A percentile compares a stretch with the other conserved stretches of the same genome.
Conservation (phyloP, 768 basidiomycete species). For the Leccinellum luteum region DNA sequence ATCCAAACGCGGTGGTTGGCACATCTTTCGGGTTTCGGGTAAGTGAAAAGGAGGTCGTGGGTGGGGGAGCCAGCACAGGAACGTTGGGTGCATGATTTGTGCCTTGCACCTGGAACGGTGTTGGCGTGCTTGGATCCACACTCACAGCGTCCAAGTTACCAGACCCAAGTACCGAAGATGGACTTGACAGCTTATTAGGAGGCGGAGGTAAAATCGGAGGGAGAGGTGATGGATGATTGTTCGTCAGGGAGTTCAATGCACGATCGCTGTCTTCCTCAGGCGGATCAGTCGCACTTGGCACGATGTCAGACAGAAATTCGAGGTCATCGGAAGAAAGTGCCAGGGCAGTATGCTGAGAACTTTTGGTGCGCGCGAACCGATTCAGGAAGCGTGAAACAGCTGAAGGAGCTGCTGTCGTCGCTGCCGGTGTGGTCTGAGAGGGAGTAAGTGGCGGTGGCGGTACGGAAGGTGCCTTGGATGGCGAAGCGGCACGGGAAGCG, state of each 20-base stretch:
- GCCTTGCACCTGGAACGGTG: not conserved
- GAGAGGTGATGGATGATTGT: conserved; percentile 40
- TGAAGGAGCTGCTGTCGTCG: conserved; percentile 43
- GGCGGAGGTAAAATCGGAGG: conserved; percentile 45
- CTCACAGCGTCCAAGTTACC: not conserved
- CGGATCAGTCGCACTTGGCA: conserved; percentile 51
- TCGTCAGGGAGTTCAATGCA: conserved; percentile 40
- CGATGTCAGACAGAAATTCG: conserved; percentile 72
- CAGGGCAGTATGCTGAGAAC: conserved; percentile 49
- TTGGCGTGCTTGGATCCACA: not conserved
- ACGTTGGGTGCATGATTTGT: conserved; percentile 5
- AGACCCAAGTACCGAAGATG: conserved; percentile 5
- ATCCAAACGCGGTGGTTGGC: conserved; percentile 1
- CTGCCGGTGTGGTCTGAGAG: not conserved
- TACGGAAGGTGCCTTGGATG: conserved; percentile 16
- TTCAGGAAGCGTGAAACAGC: conserved; percentile 82
- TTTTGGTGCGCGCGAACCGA: conserved; percentile 59
- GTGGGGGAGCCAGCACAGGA: conserved; percentile 20
- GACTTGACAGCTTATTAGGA: conserved; percentile 22
- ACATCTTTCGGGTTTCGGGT: conserved; percentile 13
- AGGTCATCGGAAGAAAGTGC: conserved; percentile 79
- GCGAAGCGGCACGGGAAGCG: conserved; percentile 14
- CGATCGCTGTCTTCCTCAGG: conserved; percentile 31
- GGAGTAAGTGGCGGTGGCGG: conserved; percentile 9
- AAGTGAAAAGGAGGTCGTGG: conserved; percentile 23